Percentiles rank a stretch among this genome's conserved stretches.
These are phyloP conservation scores for Coemansia umbellata DNA, from an alignment of 192 early-diverging fungal species.

Conservation along the genomic window DNA sequence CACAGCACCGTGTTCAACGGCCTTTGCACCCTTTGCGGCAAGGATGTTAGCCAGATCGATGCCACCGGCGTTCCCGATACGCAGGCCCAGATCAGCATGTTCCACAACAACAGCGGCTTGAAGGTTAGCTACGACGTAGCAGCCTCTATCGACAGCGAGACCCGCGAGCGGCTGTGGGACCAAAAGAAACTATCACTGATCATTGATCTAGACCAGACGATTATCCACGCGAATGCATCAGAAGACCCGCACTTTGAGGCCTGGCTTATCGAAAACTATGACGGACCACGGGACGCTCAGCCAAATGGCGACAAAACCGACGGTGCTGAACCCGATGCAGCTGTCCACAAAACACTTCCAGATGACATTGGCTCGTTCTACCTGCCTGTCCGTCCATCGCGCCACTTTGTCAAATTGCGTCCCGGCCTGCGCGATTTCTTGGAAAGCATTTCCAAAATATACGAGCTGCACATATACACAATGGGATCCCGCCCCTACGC, in stretches of 20 bases:
- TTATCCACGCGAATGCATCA: constrained; percentile 79
- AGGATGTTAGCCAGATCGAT: constrained; percentile 53
- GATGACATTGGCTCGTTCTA: constrained; percentile 74
- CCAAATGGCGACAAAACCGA: not conserved
- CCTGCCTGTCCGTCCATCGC: constrained; percentile 60
- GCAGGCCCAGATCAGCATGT: constrained; percentile 72
- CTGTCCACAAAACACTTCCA: constrained; percentile 14
- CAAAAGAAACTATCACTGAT: constrained; percentile 80
- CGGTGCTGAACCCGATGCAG: not conserved
- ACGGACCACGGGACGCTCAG: constrained; percentile 11
- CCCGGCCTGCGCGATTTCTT: constrained; percentile 82
- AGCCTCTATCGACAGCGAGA: constrained; percentile 14
- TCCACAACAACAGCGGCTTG: constrained; percentile 68
- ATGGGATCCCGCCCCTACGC: constrained; percentile 97
- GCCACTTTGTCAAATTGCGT: constrained; percentile 86
- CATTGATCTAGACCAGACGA: constrained; percentile 96
- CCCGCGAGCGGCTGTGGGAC: constrained; percentile 54
- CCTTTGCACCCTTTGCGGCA: constrained; percentile 79
- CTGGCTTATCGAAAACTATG: constrained; percentile 45
- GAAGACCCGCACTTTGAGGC: constrained; percentile 22
- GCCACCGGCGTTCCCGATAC: constrained; percentile 46
- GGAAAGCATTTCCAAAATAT: constrained; percentile 58
- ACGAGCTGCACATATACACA: constrained; percentile 98
- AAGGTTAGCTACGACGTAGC: constrained; percentile 55
- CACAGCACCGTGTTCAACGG: constrained; percentile 75